Conservation (phyloP, 768 basidiomycete genomes). For the Lactarius trivialis region DNA sequence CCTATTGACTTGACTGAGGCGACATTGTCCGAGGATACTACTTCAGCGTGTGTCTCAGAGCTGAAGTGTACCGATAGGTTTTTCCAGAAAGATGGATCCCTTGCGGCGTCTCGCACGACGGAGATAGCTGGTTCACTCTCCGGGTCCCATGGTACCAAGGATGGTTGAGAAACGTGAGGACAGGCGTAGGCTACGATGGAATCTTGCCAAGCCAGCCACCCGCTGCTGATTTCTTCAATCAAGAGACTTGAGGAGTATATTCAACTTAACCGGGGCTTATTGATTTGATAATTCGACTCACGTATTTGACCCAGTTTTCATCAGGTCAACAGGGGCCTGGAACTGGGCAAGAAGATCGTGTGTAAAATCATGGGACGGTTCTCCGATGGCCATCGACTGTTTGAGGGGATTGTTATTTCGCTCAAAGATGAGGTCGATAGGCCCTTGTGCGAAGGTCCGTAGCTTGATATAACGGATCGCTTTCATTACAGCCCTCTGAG, state of each 20-base stretch:
- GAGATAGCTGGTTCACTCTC: conserved; percentile 45
- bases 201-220: conserved; percentile 62
- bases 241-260: conserved; percentile 36
- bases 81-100: conserved; percentile 56
- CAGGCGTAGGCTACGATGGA: conserved; percentile 40
- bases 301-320: conserved; percentile 35
- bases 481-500: conserved; percentile 72
- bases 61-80: conserved; percentile 61
- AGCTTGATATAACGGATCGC: conserved; percentile 71
- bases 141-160: conserved; percentile 55
- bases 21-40: conserved; percentile 60
- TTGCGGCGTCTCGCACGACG: conserved; percentile 43
- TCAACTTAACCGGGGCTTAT: conserved; percentile 4
- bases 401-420: conserved; percentile 64
- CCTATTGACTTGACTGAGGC: conserved; percentile 72
- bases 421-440: conserved; percentile 54
- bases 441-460: conserved; percentile 55
- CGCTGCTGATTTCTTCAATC: conserved; percentile 51
- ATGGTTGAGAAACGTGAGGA: conserved; percentile 43
- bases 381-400: conserved; percentile 38
- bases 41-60: conserved; percentile 68
- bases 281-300: conserved; percentile 30
- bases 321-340: conserved; percentile 41
- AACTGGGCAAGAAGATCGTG: conserved; percentile 50
- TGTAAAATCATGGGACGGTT: conserved; percentile 48